Evolutionary conservation across 805 yeast species (phyloP), one percentile per base, ranked within the genome.

Genomic region (Yarrowia hollandica): DNA sequence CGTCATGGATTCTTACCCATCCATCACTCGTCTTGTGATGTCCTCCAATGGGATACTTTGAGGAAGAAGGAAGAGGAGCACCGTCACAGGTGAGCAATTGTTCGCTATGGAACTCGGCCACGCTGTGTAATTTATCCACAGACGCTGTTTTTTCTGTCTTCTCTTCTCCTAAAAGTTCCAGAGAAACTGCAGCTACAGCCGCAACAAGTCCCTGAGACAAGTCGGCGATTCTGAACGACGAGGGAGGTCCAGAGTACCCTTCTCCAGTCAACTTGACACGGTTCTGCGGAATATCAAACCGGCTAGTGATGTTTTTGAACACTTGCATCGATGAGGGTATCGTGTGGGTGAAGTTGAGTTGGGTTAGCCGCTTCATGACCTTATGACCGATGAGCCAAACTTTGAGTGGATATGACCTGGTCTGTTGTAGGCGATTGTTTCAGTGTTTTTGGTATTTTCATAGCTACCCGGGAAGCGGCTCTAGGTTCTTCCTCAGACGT

Each of bases 1-100:
- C 52, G 12, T 44, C 52, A 30, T 44, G 52, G 10, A 44, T 30
- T 28, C 52, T 14, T 8, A 44, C 35, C 52, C 52, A 44, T 2
- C 52, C 52, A n/a, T 44, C 52, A 5, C 12, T 14, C 1, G 52
- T 44, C 52, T 7, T 28, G 5, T 28, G 25, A 14, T 44, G 52
- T 8, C 52, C 52, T 14, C 52, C 52, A n/a, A 44, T 28, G 6
- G 52, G 52, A 11, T 28, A 44, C n/a, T 15, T 5, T 2, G 35
- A 28, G 1, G 52, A 44, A 1, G 35, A 19, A 4, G 52, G 35
- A 14, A 44, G 5, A 4, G 10, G 10, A 5, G 11, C 8, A 9
- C 35, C 52, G n/a, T 44, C 12, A 9, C 35, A 28, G 6, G 26
- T 28, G 3, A 44, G 12, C 26, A 44, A 15, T 10, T 44, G 52